A percentile compares a stretch with the other conserved stretches of the same genome.
Evolutionary conservation across 805 yeast genomes (phyloP).

Genomic region (Metschnikowia kunwiensis): DNA sequence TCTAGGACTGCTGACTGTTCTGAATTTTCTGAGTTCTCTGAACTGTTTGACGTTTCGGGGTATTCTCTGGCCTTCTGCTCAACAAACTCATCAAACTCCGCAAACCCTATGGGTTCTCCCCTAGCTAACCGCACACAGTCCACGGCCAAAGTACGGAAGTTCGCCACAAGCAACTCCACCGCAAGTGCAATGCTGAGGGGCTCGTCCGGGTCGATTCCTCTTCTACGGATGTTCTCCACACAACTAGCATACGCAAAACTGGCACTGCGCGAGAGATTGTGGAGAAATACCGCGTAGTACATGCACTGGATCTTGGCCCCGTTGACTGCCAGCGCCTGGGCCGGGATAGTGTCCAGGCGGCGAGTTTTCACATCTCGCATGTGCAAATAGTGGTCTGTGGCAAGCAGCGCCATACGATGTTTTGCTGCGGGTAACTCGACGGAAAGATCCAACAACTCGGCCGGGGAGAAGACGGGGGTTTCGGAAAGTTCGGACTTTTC

Average conservation of each 20-base stretch:
- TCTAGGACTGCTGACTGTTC: no score
- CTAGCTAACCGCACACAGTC: slow-evolving; percentile 46
- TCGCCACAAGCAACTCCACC: slow-evolving; percentile 36
- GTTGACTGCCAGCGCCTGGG: slow-evolving; percentile 45
- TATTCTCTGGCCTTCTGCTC: background rate
- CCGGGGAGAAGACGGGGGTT: background rate
- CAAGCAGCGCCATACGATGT: slow-evolving; percentile 5
- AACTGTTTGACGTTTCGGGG: no score
- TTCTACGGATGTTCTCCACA: slow-evolving; percentile 43
- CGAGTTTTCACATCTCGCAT: slow-evolving; percentile 64
- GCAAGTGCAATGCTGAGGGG: slow-evolving; percentile 45
- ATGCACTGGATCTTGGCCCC: slow-evolving; percentile 58
- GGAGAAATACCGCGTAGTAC: slow-evolving; percentile 49
- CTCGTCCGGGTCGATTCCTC: slow-evolving; percentile 47
- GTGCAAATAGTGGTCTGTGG: slow-evolving; percentile 13
- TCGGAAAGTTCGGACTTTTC: background rate
- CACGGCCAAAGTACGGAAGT: slow-evolving; percentile 30
- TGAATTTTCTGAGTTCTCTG: no score
- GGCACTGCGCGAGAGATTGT: slow-evolving; percentile 17
- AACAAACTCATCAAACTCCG: slow-evolving; percentile 35
- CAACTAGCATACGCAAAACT: slow-evolving; percentile 40
- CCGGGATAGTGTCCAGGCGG: slow-evolving; percentile 40
- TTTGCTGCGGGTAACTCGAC: slow-evolving; percentile 9
- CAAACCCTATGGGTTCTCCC: slow-evolving; percentile 45
- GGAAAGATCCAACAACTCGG: slow-evolving; percentile 8